Base-by-base conservation (phyloP, 2,329 filamentous ascomycete species). In the Coniochaeta ligniaria region DNA sequence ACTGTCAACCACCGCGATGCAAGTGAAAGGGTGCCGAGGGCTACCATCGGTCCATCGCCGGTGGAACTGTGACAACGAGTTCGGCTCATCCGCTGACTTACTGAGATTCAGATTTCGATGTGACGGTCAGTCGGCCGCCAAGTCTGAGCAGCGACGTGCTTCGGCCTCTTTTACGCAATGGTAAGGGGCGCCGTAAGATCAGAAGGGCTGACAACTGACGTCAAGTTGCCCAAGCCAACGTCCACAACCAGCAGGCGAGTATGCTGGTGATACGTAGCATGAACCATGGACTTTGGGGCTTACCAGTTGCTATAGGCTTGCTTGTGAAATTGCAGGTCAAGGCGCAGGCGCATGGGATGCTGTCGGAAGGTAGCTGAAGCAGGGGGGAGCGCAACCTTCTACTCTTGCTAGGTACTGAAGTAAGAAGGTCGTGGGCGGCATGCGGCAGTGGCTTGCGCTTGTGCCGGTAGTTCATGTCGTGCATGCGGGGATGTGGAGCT, bases 381-480 rank as follows among this genome's bases (percentile, higher is more conserved):
- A 52, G 24, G 45, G 45, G 24, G 12, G 22, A 50, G 22, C 22
- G 26, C 45, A 20, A 28, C 20, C 45, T n/a, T n/a, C n/a, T n/a
- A n/a, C n/a, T n/a, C n/a, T n/a, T n/a, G n/a, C n/a, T n/a, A n/a
- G n/a, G n/a, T n/a, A n/a, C 20, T 28, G 11, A 26, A 16, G 14
- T 1, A 20, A 6, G 22, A 20, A 24, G 20, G 24, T 12, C 1
- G 24, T 31, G 14, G 22, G 54, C 31, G 52, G 52, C 16, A 55
- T 31, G 52, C 52, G 26, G 26, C 22, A 35, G 54, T 57, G 54
- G 54, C 54, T 35, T 57, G 35, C 54, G 54, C 54, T 57, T 57
- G 35, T 38, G 54, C 35, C 54, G 54, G 54, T 17, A 57, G 54
- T 57, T 57, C 31, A 57, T 57, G 54, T 35, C 35, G 28, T 35